Evolutionary conservation across 2,329 filamentous ascomycete genomes (phyloP), one percentile per base, ranked within the genome.

Genomic region (Penicillium sp.): DNA sequence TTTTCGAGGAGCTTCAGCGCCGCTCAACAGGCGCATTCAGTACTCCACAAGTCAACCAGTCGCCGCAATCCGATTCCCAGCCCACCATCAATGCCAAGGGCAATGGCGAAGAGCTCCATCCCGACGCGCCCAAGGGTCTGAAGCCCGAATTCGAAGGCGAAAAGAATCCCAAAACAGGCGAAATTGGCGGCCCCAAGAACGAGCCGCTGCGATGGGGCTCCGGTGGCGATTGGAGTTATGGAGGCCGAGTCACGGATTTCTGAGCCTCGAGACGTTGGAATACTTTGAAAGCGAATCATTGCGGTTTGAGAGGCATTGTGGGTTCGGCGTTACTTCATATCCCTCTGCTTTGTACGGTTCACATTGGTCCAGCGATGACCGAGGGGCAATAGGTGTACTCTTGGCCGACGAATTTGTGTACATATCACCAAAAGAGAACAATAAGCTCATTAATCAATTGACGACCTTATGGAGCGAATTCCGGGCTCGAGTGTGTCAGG

Each of bases 131-230:
- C 55, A 75, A 83, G 54, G 91, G 91, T 33, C 85, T 90, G 38
- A 80, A 84, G 61, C 90, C 93, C 1, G 91, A 97, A 73, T 98
- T 98, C 61, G 84, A 91, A 58, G 93, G 93, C 49, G 90, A 97
- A 46, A 78, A 76, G 47, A 97, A 98, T 68, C 93, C 93, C 3
- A 86, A 85, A 76, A 98, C 93, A 1, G 93, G 93, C 25, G 93
- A 98, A 76, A 82, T 96, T 9, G 93, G 93, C 5, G 93, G 93
- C 1, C 93, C 93, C 5, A 98, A 97, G 82, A 97, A 95, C 65
- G 91, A 98, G 71, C 93, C 93, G 44, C 65, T 97, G 65, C 75
- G 90, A 60, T 96, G 91, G 91, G 90, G 90, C 0, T 75, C 78
- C 13, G 66, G 62, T 0, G 84, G 88, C 1, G 84, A 87, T 66